Conservation (phyloP, 2,329 filamentous ascomycete genomes). For the Colletotrichum liaoningense region DNA sequence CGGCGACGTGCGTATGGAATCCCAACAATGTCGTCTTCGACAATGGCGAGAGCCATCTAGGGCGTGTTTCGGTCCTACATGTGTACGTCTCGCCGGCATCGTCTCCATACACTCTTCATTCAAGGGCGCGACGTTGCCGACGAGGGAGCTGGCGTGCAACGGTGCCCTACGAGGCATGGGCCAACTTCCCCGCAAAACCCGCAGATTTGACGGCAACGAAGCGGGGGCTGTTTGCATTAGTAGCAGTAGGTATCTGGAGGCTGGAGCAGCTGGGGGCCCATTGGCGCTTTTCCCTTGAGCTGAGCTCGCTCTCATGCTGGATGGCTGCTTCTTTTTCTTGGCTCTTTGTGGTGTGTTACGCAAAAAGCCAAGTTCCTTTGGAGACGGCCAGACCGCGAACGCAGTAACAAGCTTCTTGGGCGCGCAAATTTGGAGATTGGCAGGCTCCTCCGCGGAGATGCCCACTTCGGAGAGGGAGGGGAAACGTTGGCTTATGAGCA, state of each 20-base stretch:
- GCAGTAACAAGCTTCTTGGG: neutral
- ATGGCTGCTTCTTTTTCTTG: neutral
- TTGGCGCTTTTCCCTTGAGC: slow-evolving; percentile 5
- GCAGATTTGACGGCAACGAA: slow-evolving; percentile 26
- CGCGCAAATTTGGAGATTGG: neutral
- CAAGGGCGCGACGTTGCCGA: neutral
- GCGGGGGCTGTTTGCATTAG: slow-evolving; percentile 32
- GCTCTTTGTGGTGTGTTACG: slow-evolving; percentile 15
- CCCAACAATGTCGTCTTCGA: slow-evolving; percentile 9
- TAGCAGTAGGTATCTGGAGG: neutral
- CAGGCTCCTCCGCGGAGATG: slow-evolving; percentile 24
- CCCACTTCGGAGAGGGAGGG: slow-evolving; percentile 8
- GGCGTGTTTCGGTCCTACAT: neutral
- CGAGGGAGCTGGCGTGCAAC: neutral
- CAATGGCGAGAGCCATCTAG: neutral
- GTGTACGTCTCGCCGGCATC: neutral
- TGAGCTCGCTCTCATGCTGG: neutral
- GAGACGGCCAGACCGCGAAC: neutral
- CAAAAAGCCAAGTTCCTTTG: neutral
- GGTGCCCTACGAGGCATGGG: slow-evolving; percentile 28
- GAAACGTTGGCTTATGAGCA: slow-evolving; percentile 28
- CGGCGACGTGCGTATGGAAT: slow-evolving; percentile 15
- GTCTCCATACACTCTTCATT: slow-evolving; percentile 1
- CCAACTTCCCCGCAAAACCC: slow-evolving; percentile 34
- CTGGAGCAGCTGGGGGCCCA: slow-evolving; percentile 12